Evolutionary conservation across 1,139 yeast genomes (phyloP).

Genomic region (Geotrichum siamense): DNA sequence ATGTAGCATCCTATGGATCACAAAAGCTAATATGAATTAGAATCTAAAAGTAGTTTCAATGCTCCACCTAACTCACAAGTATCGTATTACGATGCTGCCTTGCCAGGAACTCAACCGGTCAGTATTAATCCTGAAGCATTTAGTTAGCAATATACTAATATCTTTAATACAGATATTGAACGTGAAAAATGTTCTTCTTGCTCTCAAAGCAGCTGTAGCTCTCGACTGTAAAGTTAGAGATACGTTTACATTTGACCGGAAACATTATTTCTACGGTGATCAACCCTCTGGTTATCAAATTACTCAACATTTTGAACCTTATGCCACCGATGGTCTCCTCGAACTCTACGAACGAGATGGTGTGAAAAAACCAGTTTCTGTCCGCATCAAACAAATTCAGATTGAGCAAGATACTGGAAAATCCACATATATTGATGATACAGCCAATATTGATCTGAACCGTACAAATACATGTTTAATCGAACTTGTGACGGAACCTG

Average conservation of each 20-base stretch:
- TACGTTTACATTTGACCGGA: slow-evolving; percentile 72
- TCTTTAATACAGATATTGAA: slow-evolving; percentile 46
- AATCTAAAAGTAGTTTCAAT: slow-evolving; percentile 38
- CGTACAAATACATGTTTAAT: slow-evolving; percentile 81
- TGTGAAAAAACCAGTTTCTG: slow-evolving; percentile 29
- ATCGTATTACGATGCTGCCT: slow-evolving; percentile 73
- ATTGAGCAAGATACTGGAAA: slow-evolving; percentile 94
- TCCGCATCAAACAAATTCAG: slow-evolving; percentile 64
- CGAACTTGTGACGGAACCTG: slow-evolving; percentile 89
- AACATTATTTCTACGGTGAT: slow-evolving; percentile 93
- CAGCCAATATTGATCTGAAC: slow-evolving; percentile 59
- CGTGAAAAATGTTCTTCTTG: slow-evolving; percentile 63
- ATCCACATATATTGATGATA: slow-evolving; percentile 48
- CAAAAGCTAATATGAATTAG: slow-evolving; percentile 20
- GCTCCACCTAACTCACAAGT: slow-evolving; percentile 61
- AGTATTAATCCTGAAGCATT: not conserved
- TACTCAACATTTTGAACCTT: slow-evolving; percentile 80
- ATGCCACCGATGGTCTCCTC: slow-evolving; percentile 61
- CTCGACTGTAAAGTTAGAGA: slow-evolving; percentile 53
- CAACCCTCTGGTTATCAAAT: slow-evolving; percentile 96
- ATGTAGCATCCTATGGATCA: slow-evolving; percentile 20
- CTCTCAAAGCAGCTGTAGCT: slow-evolving; percentile 68
- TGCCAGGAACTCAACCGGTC: slow-evolving; percentile 89
- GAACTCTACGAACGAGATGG: slow-evolving; percentile 50
- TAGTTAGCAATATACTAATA: no score